Percentiles rank a stretch among this genome's conserved stretches.
Evolutionary conservation across 352 stramenopile species (phyloP).

Genomic region (Peronospora farinosa): DNA sequence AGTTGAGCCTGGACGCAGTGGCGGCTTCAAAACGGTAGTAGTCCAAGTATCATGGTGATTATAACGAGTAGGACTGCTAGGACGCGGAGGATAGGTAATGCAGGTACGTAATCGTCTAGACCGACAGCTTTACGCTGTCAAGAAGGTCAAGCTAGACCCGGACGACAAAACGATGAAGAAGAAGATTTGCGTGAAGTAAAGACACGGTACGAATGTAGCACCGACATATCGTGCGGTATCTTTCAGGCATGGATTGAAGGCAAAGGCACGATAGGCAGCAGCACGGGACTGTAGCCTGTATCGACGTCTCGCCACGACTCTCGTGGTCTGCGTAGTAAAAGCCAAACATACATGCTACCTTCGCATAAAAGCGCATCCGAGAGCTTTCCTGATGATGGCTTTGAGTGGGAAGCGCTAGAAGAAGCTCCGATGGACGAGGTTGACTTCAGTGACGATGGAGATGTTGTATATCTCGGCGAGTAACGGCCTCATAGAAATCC

Average conservation of each 20-base stretch:
- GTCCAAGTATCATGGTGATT: conserved; percentile 79
- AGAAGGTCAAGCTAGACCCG: conserved; percentile 81
- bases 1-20: conserved; percentile 37
- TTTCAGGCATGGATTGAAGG: conserved; percentile 87
- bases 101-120: conserved; percentile 81
- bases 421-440: conserved; percentile 42
- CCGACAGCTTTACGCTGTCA: conserved; percentile 79
- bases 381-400: conserved; percentile 46
- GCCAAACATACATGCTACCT: conserved; percentile 31
- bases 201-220: conserved; percentile 94
- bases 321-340: conserved; percentile 44
- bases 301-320: conserved; percentile 61
- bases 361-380: conserved; percentile 31
- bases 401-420: conserved; percentile 64
- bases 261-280: conserved; percentile 58
- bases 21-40: conserved; percentile 38
- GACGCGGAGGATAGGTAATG: conserved; percentile 76
- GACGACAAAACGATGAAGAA: conserved; percentile 90
- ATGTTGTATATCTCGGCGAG: conserved; percentile 11
- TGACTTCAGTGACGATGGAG: conserved; percentile 33
- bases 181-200: conserved; percentile 94
- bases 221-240: conserved; percentile 94
- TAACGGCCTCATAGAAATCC: conserved; percentile 16
- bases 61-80: conserved; percentile 81
- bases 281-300: conserved; percentile 53